Base-by-base conservation (phyloP, 495 filamentous ascomycete genomes). In the Daldinia concentrica region DNA sequence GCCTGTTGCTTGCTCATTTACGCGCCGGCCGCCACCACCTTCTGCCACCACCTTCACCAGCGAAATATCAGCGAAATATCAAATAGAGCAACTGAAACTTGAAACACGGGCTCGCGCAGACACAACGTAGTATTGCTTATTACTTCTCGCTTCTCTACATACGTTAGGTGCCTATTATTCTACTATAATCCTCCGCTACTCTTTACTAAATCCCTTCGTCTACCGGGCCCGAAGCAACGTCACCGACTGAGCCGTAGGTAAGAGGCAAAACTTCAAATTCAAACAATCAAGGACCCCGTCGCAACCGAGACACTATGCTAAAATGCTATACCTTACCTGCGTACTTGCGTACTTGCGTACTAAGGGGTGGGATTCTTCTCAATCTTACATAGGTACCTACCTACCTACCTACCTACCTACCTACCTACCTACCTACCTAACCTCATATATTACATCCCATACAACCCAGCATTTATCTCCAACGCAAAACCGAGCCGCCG, bases 21-120 rank as follows among this genome's bases (percentile, higher is more conserved):
- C 36, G 62, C 68, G 62, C 68, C 62, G 50, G 68, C 68, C 62
- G 50, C 68, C 68, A 71, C 54, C 34, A 11, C 22, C 24, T 27
- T 30, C 22, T 29, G 22, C 34, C 17, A 34, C 27, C 12, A 19
- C 26, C 32, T 22, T 30, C 6, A 43, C 24, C 32, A 17, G 1
- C 27, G 6, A n/a, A n/a, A 22, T 34, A 1, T 58, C 24, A 61
- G 17, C 32, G 24, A 36, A 15, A n/a, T 45, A 30, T 26, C 11
- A 15, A 62, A 55, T 32, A 32, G 27, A 58, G 52, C 57, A 56
- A 26, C 57, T 19, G 36, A 51, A 41, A 57, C 54, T 32, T 51
- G 63, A 66, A 66, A 66, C 63, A 37, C 17, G 43, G 6, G 17
- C 7, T 24, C 19, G 19, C 17, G 17, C 39, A 43, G 41, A 22